Base-by-base conservation (phyloP, 1,284 basidiomycete genomes). In the Earliella scabrosa region DNA sequence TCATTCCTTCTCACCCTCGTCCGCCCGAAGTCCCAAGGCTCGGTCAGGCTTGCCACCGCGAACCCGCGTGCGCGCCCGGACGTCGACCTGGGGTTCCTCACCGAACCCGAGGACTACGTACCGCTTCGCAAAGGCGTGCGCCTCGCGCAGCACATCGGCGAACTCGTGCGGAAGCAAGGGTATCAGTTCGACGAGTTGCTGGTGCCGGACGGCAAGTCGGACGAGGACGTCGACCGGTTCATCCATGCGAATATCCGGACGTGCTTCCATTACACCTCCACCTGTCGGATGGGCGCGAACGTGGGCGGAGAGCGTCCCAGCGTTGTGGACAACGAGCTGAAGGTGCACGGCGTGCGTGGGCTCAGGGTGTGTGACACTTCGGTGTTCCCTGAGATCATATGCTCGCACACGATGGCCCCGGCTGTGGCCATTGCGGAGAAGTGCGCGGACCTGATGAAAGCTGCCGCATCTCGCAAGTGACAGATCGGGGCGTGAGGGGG, bases 271-370 rank as follows among this genome's bases (percentile, higher is more conserved):
- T 76, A 74, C 48, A 64, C 70, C 8, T 73, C 67, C 6, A 73
- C 73, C 6, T 76, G 74, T 55, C 61, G 75, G 5, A 76, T 76
- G 75, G 80, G 74, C 14, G 66, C 63, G 8, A 71, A 67, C 40
- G 46, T 67, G 27, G 68, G 69, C 36, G 24, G 48, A 0, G 51
- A 56, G 24, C 48, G 63, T 8, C 63, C 61, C 4, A 80, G 78
- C 2, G 83, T 85, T 0, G 73, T 85, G 18, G 81, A 85, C 55
- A 63, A 75, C 11, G 63, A 77, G 57, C 66, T 86, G 50, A 64
- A 68, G 16, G 82, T 87, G n/a, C 77, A 81, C 52, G 83, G 84
- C 0, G 65, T 75, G 2, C 50, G 55, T 3, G 73, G 74, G 6
- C 62, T 81, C 50, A 65, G 77, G 1, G 66, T 80, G 18, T 73